These are phyloP conservation scores for Podaxis mareebaensis DNA, from an alignment of 768 basidiomycete genomes.

Conservation along the genomic window DNA sequence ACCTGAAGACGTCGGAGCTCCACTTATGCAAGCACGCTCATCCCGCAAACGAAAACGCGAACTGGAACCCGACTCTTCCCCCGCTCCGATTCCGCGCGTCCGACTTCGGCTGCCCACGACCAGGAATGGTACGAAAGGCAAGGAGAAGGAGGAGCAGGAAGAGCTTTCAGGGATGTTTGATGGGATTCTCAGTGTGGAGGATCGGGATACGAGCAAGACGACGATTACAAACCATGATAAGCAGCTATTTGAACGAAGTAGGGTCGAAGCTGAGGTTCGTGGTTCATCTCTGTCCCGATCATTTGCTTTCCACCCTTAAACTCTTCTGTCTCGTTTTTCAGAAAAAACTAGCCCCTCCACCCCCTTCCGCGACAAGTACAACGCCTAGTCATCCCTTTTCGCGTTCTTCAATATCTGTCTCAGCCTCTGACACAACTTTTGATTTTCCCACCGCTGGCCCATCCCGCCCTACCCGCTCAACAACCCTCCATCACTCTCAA, in stretches of 20 bases:
- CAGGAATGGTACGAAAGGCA: slow-evolving; percentile 68
- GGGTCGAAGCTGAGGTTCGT: slow-evolving; percentile 73
- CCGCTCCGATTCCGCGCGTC: slow-evolving; percentile 39
- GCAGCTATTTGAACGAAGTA: slow-evolving; percentile 70
- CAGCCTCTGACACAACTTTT: slow-evolving; percentile 1
- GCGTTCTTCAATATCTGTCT: slow-evolving; percentile 9
- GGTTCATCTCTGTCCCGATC: not conserved
- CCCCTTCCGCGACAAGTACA: slow-evolving; percentile 20
- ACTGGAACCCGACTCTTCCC: slow-evolving; percentile 40
- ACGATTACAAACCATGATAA: slow-evolving; percentile 61
- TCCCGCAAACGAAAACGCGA: slow-evolving; percentile 48
- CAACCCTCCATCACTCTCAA: slow-evolving; percentile 42
- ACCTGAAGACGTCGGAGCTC: slow-evolving; percentile 34
- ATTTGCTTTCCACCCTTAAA: not conserved
- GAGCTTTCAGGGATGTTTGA: slow-evolving; percentile 81
- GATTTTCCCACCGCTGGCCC: slow-evolving; percentile 46
- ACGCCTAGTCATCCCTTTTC: slow-evolving; percentile 7
- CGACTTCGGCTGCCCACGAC: slow-evolving; percentile 54
- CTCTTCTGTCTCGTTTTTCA: slow-evolving; percentile 23
- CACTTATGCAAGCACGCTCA: slow-evolving; percentile 27
- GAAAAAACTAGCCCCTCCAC: slow-evolving; percentile 51
- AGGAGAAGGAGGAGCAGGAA: slow-evolving; percentile 71
- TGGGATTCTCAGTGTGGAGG: slow-evolving; percentile 66
- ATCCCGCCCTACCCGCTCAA: slow-evolving; percentile 64
- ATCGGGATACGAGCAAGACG: slow-evolving; percentile 76